phyloP scores from a whole-genome alignment of 2,329 filamentous ascomycete genomes.

The Xylaria sp. region DNA sequence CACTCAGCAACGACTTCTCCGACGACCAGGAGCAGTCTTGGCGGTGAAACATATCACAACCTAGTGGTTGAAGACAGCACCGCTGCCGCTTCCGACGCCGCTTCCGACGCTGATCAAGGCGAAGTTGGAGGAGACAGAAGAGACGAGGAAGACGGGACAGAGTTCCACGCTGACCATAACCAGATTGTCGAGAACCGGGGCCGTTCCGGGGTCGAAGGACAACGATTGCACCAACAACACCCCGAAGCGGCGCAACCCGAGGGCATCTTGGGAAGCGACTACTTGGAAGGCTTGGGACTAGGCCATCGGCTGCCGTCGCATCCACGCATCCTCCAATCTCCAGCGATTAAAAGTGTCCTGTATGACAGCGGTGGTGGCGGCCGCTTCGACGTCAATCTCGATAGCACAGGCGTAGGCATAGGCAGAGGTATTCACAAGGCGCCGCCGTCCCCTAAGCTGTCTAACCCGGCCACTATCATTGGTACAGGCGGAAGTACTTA shows the following conservation, averaged over 20 bases:
- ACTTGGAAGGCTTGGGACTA: conserved; percentile 15
- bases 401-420: neutral
- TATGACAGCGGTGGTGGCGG: neutral
- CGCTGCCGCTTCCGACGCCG: conserved; percentile 16
- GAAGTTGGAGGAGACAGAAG: conserved; percentile 16
- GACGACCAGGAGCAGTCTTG: neutral
- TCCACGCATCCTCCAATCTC: conserved; percentile 12
- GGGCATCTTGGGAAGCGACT: neutral
- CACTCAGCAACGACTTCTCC: neutral
- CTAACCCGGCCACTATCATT: neutral
- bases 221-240: conserved; percentile 5
- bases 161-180: conserved; percentile 3
- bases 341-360: neutral
- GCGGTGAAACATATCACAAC: conserved; percentile 12
- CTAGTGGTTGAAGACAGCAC: conserved; percentile 2
- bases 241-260: neutral
- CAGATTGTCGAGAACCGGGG: neutral
- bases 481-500: neutral
- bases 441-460: conserved; percentile 16
- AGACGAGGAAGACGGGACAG: conserved; percentile 8
- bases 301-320: conserved; percentile 13
- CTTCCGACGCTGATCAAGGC: conserved; percentile 17
- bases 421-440: conserved; percentile 5
- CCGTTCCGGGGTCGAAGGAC: neutral
- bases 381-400: neutral